These are phyloP conservation scores for Monosporascus sp. DNA, from an alignment of 2,329 filamentous ascomycete species.

Conservation along the genomic window DNA sequence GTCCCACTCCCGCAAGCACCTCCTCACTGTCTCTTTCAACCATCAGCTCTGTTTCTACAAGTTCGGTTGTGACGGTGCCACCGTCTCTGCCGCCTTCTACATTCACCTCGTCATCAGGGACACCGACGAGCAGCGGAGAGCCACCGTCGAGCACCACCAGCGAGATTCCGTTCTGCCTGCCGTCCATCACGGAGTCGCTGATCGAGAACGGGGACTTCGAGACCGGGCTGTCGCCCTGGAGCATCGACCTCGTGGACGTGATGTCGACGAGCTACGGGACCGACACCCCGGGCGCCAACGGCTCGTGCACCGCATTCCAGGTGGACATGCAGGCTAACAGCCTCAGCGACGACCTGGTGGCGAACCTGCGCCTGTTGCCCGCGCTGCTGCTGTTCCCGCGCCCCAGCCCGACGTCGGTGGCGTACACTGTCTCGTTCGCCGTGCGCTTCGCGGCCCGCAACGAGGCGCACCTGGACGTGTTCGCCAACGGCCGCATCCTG, in stretches of 20 bases:
- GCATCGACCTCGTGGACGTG: conserved; percentile 20
- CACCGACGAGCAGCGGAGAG: no score
- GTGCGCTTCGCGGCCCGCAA: conserved; percentile 21
- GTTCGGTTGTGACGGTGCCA: no score
- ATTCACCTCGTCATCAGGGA: no score
- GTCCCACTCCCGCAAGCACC: no score
- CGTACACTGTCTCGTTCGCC: conserved; percentile 12
- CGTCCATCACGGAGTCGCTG: conserved; percentile 1
- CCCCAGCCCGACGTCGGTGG: conserved; percentile 7
- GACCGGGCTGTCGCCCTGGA: conserved; percentile 20
- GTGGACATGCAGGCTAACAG: conserved; percentile 17
- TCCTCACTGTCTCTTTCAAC: no score
- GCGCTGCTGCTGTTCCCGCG: conserved; percentile 9
- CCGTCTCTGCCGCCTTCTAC: no score
- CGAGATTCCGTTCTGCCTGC: conserved; percentile 3
- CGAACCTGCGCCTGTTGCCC: conserved; percentile 17
- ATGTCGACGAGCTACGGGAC: conserved; percentile 19
- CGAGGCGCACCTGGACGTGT: conserved; percentile 29
- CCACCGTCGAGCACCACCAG: conserved; percentile 1
- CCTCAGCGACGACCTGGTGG: conserved; percentile 15
- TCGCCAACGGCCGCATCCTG: conserved; percentile 37
- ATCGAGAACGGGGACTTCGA: conserved; percentile 25
- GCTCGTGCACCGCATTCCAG: conserved; percentile 17
- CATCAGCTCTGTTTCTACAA: no score
- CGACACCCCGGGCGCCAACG: conserved; percentile 11